Conservation (phyloP, 805 yeast species). For the Teunomyces panamensis region DNA sequence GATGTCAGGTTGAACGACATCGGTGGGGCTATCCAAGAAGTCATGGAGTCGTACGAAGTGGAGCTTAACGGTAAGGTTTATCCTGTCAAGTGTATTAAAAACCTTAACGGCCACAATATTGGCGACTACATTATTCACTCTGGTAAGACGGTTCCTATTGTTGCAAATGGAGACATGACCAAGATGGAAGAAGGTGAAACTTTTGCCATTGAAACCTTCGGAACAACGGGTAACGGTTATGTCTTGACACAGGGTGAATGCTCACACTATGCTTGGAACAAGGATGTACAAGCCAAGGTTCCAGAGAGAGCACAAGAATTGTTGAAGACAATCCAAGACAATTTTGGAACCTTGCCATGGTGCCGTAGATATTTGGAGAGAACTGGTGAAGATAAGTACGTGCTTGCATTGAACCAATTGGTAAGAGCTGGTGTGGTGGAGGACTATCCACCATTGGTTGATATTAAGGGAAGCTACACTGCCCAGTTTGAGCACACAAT, state of each 20-base stretch:
- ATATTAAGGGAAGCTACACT: slow-evolving; percentile 79
- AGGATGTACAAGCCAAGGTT: slow-evolving; percentile 45
- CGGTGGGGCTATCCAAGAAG: slow-evolving; percentile 95
- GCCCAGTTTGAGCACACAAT: slow-evolving; percentile 97
- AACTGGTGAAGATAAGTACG: slow-evolving; percentile 86
- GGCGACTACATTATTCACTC: slow-evolving; percentile 83
- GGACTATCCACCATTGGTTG: slow-evolving; percentile 92
- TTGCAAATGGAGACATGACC: slow-evolving; percentile 87
- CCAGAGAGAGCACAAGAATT: slow-evolving; percentile 64
- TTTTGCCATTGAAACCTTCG: slow-evolving; percentile 97
- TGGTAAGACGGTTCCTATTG: slow-evolving; percentile 96
- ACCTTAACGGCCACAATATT: slow-evolving; percentile 93
- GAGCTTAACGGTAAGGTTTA: slow-evolving; percentile 82
- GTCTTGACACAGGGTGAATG: slow-evolving; percentile 87
- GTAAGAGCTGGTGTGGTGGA: slow-evolving; percentile 85
- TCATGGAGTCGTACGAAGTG: slow-evolving; percentile 94
- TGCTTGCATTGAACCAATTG: slow-evolving; percentile 79
- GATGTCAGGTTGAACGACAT: slow-evolving; percentile 93
- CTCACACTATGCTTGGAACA: slow-evolving; percentile 81
- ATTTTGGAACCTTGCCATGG: slow-evolving; percentile 94
- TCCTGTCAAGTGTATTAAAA: slow-evolving; percentile 86
- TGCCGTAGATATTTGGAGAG: slow-evolving; percentile 94
- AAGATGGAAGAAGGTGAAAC: slow-evolving; percentile 99
- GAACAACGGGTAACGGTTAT: slow-evolving; percentile 92
- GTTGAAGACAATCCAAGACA: slow-evolving; percentile 64